Evolutionary conservation across 2,329 filamentous ascomycete species (phyloP), one percentile per base, ranked within the genome.

Genomic region (Apiospora rasikravindrae): DNA sequence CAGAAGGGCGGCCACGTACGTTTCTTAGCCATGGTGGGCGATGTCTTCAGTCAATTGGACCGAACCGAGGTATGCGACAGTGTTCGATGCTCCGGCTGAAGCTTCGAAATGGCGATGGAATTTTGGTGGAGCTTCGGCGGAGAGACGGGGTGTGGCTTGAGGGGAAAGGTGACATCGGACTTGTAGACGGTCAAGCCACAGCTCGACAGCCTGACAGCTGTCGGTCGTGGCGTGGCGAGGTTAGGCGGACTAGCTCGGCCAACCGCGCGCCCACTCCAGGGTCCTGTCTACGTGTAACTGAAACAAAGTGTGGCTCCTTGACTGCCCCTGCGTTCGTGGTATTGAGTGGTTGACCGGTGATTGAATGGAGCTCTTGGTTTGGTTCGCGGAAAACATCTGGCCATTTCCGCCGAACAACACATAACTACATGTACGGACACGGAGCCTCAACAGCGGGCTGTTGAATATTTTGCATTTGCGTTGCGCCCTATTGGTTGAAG

Each of bases 391-490:
- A 71, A 68, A 73, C 57, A 73, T 67, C 72, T 73, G 72, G 70
- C 72, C 72, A 71, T 71, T 69, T 71, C 53, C 66, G 67, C 57
- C 69, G 44, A 24, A 57, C 53, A 70, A 71, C 70, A 70, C 37
- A 40, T 40, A 24, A 57, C 53, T 67, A 71, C 70, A 70, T n/a
- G 26, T 40, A 57, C 45, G n/a, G 68, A 69, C 68, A 61, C 42
- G 49, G 26, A 61, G 73, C 71, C 74, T 73, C 73, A 76, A 77
- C 78, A 80, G 78, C 79, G 75, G 79, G 79, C 79, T 80, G 78
- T 79, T 79, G 75, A 77, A n/a, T 67, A 67, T 67, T n/a, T 61
- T 66, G 44, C 26, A 51, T 69, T 29, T 49, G 51, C 29, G 7
- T 33, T 70, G 40, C 33, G 53, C 57, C 10, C 22, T 40, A 13